Evolutionary conservation across 2,329 filamentous ascomycete genomes (phyloP).

Genomic region (Helotiales sp.): DNA sequence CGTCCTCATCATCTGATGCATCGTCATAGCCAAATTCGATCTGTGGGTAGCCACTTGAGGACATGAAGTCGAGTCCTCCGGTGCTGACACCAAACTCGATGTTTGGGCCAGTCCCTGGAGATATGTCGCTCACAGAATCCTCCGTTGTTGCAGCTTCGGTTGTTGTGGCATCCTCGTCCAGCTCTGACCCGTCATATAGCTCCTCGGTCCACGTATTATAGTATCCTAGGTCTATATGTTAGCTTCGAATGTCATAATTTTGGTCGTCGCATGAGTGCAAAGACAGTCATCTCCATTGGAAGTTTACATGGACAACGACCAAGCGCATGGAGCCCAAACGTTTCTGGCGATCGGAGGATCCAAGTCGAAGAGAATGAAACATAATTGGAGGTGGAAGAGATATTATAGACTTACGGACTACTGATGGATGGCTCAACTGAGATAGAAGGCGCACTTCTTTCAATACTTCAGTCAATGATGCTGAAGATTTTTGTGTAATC

Average conservation of each 20-base stretch:
- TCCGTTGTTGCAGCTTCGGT: constrained; percentile 49
- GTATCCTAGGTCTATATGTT: constrained; percentile 65
- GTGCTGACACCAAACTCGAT: constrained; percentile 59
- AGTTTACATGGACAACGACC: not conserved
- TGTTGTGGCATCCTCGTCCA: constrained; percentile 59
- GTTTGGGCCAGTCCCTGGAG: constrained; percentile 35
- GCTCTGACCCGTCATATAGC: constrained; percentile 56
- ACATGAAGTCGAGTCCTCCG: constrained; percentile 90
- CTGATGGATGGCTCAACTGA: constrained; percentile 85
- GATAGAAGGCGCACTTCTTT: constrained; percentile 89
- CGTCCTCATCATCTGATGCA: constrained; percentile 52
- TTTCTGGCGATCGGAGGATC: no score
- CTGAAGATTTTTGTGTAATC: constrained; percentile 80
- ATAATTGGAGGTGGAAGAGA: not conserved
- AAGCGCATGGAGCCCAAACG: no score
- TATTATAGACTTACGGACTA: constrained; percentile 46
- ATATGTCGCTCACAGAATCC: constrained; percentile 35
- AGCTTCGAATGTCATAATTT: not conserved
- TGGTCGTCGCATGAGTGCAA: no score
- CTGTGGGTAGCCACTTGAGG: constrained; percentile 76
- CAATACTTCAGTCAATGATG: constrained; percentile 79
- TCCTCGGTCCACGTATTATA: constrained; percentile 96
- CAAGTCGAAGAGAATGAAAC: not conserved
- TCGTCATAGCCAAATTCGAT: constrained; percentile 74
- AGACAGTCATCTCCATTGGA: not conserved